Conservation (phyloP, 192 early-diverging fungal species). For the Coemansia sp. region DNA sequence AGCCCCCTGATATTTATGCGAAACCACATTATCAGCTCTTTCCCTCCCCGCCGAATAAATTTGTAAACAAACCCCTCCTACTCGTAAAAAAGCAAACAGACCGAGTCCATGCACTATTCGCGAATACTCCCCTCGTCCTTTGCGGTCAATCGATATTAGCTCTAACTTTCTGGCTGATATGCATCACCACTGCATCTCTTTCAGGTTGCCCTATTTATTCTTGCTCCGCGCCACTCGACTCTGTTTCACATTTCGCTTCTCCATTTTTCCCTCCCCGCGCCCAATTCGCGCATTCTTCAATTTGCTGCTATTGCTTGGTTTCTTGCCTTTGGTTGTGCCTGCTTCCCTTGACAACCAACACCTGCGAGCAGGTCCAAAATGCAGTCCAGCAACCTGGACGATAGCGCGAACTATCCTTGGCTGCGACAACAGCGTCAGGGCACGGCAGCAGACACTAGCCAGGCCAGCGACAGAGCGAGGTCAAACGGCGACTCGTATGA, state of each 20-base stretch:
- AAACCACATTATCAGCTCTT: background rate
- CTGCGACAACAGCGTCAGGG: background rate
- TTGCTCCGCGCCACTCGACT: background rate
- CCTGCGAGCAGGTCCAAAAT: background rate
- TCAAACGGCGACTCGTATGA: background rate
- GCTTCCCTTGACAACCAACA: background rate
- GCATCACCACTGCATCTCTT: background rate
- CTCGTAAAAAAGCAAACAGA: background rate
- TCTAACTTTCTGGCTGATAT: background rate
- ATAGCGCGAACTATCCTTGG: background rate
- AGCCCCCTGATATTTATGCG: slow-evolving; percentile 1
- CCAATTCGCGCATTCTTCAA: background rate
- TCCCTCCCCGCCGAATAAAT: no score
- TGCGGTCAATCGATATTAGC: background rate
- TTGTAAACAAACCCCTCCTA: no score
- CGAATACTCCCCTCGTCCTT: background rate
- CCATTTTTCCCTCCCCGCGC: background rate
- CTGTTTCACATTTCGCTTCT: background rate
- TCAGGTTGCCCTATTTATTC: background rate
- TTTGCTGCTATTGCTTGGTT: background rate
- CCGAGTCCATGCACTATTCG: background rate
- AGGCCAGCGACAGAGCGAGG: background rate
- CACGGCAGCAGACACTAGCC: background rate
- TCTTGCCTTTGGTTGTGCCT: background rate
- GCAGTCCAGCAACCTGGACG: background rate